phyloP scores from a whole-genome alignment of 2,329 filamentous ascomycete species.

The Myotisia sp. region DNA sequence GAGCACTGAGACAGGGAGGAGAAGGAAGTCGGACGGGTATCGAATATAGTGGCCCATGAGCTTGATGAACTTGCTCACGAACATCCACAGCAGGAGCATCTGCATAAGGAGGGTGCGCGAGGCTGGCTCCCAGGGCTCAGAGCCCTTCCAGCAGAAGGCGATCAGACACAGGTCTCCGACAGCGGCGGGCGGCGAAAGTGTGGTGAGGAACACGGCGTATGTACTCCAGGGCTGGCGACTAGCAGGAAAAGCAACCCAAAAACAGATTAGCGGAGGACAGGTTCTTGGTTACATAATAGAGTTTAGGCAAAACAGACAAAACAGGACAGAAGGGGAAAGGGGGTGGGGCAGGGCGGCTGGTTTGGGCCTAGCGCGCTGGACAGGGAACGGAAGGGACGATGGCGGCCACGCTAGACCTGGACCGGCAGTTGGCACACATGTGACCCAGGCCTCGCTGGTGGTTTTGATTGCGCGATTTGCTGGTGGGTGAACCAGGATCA shows the following conservation, averaged over 20 bases:
- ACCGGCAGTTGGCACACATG: no score
- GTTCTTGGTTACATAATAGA: no score
- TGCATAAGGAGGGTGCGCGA: constrained; percentile 44
- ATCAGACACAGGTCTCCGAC: constrained; percentile 61
- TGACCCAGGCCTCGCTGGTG: no score
- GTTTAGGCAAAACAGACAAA: no score
- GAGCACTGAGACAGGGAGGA: constrained; percentile 68
- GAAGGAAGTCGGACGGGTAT: constrained; percentile 66
- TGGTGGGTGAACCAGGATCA: no score
- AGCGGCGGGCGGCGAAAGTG: constrained; percentile 77
- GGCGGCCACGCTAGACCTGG: no score
- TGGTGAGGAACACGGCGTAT: constrained; percentile 84
- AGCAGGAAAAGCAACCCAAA: no score
- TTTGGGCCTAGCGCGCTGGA: no score
- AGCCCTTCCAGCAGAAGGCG: constrained; percentile 54
- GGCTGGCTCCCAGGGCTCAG: constrained; percentile 43
- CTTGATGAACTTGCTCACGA: constrained; percentile 85
- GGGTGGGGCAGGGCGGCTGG: neutral
- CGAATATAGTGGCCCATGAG: constrained; percentile 72
- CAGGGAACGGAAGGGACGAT: no score
- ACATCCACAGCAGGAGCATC: constrained; percentile 58
- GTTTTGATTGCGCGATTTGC: constrained; percentile 10
- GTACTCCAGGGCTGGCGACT: constrained; percentile 89
- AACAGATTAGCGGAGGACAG: no score
- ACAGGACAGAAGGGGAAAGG: neutral